These are phyloP conservation scores for Coffea eugenioides DNA, from an alignment of 257 asterid genomes.

Conservation along the genomic window DNA sequence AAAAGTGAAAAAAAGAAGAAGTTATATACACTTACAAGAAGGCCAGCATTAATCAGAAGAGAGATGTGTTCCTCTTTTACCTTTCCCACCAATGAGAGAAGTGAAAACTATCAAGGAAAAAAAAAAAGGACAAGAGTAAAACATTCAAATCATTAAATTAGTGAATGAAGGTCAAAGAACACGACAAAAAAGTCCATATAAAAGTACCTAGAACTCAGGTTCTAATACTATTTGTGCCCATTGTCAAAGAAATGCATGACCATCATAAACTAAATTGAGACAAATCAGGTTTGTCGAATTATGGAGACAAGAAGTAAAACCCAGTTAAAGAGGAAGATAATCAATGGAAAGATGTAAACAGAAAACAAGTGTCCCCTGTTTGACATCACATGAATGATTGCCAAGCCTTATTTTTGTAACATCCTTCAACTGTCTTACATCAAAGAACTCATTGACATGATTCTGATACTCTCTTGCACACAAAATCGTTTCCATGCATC, in stretches of 20 bases:
- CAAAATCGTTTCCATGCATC: background rate
- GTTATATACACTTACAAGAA: conserved; percentile 61
- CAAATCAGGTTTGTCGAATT: background rate
- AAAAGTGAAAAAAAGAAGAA: background rate
- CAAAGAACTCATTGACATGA: background rate
- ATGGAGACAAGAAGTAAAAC: background rate
- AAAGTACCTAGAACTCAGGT: background rate
- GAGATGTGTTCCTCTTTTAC: conserved; percentile 89
- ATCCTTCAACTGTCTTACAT: background rate
- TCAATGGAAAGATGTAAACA: background rate
- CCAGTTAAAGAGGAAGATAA: background rate
- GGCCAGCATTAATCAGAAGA: conserved; percentile 77
- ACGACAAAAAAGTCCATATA: background rate
- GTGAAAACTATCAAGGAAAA: conserved; percentile 60
- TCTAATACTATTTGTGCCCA: background rate
- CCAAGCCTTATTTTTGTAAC: background rate
- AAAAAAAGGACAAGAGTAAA: conserved; percentile 20
- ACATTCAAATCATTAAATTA: background rate
- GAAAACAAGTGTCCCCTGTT: background rate
- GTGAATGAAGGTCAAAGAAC: background rate
- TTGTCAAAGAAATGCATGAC: background rate
- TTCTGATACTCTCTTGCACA: background rate
- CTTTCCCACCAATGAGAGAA: conserved; percentile 79
- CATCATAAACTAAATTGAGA: background rate
- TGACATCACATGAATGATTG: background rate